Evolutionary conservation across 2,329 filamentous ascomycete species (phyloP).

Genomic region (Salinomyces thailandicus): DNA sequence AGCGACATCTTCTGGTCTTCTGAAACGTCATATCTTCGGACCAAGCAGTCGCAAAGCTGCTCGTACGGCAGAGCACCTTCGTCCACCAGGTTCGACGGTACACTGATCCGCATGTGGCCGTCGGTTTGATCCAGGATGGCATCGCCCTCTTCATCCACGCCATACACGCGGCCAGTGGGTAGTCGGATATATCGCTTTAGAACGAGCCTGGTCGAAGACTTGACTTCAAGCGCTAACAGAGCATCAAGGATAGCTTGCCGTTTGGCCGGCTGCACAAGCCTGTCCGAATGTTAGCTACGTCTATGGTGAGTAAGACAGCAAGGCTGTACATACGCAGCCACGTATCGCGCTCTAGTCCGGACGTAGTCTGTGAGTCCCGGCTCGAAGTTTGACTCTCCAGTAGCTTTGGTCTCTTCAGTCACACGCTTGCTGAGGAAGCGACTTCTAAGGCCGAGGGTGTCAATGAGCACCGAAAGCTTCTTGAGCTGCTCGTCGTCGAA

Average conservation of each 20-base stretch:
- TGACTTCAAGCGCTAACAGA: background rate
- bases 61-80: background rate
- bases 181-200: background rate
- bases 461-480: background rate
- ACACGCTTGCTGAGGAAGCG: constrained; percentile 1
- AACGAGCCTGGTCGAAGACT: background rate
- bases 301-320: background rate
- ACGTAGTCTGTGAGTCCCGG: background rate
- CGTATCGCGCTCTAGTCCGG: background rate
- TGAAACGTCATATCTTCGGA: background rate
- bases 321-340: background rate
- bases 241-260: background rate
- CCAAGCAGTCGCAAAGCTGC: background rate
- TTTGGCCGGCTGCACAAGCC: background rate
- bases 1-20: background rate
- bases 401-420: constrained; percentile 1
- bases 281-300: background rate
- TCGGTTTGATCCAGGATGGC: background rate
- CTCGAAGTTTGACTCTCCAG: background rate
- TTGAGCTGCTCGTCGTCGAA: background rate
- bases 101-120: background rate
- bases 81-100: background rate
- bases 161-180: background rate
- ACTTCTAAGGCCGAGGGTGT: background rate
- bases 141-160: background rate